phyloP scores from a whole-genome alignment of 495 filamentous ascomycete species.

The Clohesyomyces aquaticus region DNA sequence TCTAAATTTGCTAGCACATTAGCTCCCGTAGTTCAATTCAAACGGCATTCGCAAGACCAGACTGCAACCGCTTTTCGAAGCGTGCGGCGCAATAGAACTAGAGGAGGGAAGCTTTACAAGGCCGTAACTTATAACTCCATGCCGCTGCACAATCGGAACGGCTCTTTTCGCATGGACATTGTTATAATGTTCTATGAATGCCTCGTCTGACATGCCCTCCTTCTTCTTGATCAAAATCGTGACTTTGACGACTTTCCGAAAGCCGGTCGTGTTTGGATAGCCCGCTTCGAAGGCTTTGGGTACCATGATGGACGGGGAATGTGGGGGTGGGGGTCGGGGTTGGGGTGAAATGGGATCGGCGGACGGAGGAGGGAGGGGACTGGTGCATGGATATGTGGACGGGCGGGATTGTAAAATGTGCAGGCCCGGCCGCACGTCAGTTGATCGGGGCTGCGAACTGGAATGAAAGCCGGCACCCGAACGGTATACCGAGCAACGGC shows the following conservation, averaged over 20 bases:
- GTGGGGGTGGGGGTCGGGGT: neutral
- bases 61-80: constrained; percentile 10
- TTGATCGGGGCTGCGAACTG: neutral
- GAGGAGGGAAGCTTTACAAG: constrained; percentile 40
- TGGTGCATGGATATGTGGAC: no score
- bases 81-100: no score
- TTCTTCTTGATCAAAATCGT: constrained; percentile 51
- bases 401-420: no score
- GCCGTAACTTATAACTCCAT: constrained; percentile 49
- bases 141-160: constrained; percentile 46
- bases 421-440: neutral
- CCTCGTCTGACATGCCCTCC: constrained; percentile 49
- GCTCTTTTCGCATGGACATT: constrained; percentile 49
- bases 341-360: neutral
- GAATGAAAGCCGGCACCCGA: no score
- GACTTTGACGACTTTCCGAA: constrained; percentile 50
- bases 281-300: constrained; percentile 47
- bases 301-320: constrained; percentile 36
- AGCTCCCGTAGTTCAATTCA: no score
- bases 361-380: no score
- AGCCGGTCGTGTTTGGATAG: constrained; percentile 48
- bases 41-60: no score
- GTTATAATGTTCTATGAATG: constrained; percentile 51
- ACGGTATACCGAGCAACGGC: no score
- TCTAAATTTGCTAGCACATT: constrained; percentile 31